Evolutionary conservation across 139 green algal species (phyloP).

Genomic region (Medakamo hakoo): DNA sequence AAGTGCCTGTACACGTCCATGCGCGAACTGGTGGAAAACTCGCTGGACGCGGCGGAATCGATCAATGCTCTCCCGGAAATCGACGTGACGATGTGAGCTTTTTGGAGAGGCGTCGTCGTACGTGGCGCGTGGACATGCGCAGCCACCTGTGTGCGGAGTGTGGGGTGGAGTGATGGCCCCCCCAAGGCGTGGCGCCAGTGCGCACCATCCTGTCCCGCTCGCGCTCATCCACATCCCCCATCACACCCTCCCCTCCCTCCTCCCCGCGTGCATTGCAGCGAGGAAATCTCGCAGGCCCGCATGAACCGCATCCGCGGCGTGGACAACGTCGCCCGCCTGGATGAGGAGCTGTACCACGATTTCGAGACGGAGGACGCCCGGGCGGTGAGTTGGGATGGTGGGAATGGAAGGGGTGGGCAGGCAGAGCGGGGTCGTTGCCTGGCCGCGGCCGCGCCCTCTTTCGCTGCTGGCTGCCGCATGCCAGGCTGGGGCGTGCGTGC

Average conservation of each 20-base stretch:
- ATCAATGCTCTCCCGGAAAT: slow-evolving; percentile 60
- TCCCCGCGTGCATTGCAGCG: slow-evolving; percentile 16
- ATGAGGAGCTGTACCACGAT: slow-evolving; percentile 84
- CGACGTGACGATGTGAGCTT: slow-evolving; percentile 54
- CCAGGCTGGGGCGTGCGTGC: too few species aligned
- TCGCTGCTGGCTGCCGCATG: not conserved
- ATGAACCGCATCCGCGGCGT: slow-evolving; percentile 71
- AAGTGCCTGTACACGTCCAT: slow-evolving; percentile 94
- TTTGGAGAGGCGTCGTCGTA: not conserved
- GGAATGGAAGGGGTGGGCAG: not conserved
- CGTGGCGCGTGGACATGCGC: too few species aligned
- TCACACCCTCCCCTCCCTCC: too few species aligned
- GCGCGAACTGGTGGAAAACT: slow-evolving; percentile 90
- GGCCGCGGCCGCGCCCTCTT: not conserved
- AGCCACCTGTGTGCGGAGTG: too few species aligned
- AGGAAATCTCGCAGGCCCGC: slow-evolving; percentile 54
- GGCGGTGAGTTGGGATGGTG: slow-evolving; percentile 24
- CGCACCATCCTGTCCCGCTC: too few species aligned
- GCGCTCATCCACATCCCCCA: too few species aligned
- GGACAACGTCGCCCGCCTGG: slow-evolving; percentile 52
- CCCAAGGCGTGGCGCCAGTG: too few species aligned
- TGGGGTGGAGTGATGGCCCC: too few species aligned
- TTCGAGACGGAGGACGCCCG: slow-evolving; percentile 62
- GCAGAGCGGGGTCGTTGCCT: not conserved
- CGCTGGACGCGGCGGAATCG: slow-evolving; percentile 74